These are phyloP conservation scores for Xylariaceae sp. DNA, from an alignment of 2,329 filamentous ascomycete genomes.

Conservation along the genomic window DNA sequence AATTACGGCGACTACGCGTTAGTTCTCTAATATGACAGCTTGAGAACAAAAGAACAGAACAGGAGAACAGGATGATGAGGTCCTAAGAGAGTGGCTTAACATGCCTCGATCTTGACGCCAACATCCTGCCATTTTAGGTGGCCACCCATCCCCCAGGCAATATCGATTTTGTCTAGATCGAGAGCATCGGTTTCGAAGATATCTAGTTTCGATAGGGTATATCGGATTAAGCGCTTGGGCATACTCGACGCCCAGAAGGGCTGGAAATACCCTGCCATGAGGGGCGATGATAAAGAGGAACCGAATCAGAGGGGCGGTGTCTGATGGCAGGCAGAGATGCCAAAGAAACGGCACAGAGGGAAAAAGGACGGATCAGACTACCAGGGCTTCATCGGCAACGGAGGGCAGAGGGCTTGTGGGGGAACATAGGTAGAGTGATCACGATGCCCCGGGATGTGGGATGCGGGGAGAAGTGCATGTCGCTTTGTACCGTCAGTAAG, in stretches of 20 bases:
- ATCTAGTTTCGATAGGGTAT: slow-evolving; percentile 76
- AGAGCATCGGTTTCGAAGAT: slow-evolving; percentile 82
- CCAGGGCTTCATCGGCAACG: slow-evolving; percentile 14
- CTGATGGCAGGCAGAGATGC: neutral
- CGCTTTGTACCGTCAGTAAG: slow-evolving; percentile 22
- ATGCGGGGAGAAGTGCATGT: slow-evolving; percentile 33
- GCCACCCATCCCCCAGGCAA: slow-evolving; percentile 75
- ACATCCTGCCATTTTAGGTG: slow-evolving; percentile 84
- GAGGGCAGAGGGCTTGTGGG: slow-evolving; percentile 27
- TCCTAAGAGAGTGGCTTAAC: slow-evolving; percentile 21
- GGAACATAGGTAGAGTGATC: slow-evolving; percentile 24
- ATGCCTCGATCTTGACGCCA: slow-evolving; percentile 70
- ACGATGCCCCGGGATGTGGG: slow-evolving; percentile 29
- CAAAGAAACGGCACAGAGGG: slow-evolving; percentile 8
- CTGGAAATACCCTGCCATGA: slow-evolving; percentile 69
- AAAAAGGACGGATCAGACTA: neutral
- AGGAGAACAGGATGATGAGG: neutral
- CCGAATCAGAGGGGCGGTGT: slow-evolving; percentile 5
- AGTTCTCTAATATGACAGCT: slow-evolving; percentile 17
- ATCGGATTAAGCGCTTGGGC: slow-evolving; percentile 83
- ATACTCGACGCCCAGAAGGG: slow-evolving; percentile 64
- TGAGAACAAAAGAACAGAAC: neutral
- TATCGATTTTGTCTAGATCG: slow-evolving; percentile 79
- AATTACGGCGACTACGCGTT: slow-evolving; percentile 22
- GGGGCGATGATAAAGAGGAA: slow-evolving; percentile 19